These are phyloP conservation scores for Metschnikowia colocasiae DNA, from an alignment of 805 yeast species.

Conservation along the genomic window DNA sequence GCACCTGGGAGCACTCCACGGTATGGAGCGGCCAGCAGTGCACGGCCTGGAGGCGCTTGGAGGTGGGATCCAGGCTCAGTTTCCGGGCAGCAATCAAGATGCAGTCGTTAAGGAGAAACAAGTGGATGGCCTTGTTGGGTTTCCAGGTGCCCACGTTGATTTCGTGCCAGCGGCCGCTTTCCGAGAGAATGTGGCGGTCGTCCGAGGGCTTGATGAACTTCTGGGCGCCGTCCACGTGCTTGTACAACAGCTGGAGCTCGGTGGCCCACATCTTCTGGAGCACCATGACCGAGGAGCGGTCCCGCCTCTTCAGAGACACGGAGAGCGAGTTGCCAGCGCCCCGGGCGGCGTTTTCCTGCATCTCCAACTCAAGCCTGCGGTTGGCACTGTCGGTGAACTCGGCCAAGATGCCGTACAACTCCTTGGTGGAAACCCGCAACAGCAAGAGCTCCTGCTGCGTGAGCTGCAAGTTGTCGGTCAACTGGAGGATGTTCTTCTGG, in stretches of 20 bases:
- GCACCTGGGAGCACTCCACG: conserved; percentile 44
- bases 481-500: conserved; percentile 55
- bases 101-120: conserved; percentile 75
- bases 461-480: conserved; percentile 56
- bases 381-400: conserved; percentile 61
- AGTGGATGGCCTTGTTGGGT: conserved; percentile 68
- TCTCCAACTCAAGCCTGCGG: conserved; percentile 42
- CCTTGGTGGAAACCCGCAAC: conserved; percentile 57
- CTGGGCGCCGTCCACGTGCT: conserved; percentile 89
- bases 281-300: conserved; percentile 66
- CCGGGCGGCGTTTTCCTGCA: conserved; percentile 4
- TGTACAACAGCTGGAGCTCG: conserved; percentile 65
- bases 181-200: conserved; percentile 75
- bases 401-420: conserved; percentile 55
- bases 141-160: conserved; percentile 82
- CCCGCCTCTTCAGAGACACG: conserved; percentile 32
- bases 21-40: conserved; percentile 77
- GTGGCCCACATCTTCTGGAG: conserved; percentile 79
- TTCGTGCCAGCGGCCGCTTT: conserved; percentile 84
- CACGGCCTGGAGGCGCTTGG: conserved; percentile 54
- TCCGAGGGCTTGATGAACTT: conserved; percentile 69
- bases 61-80: conserved; percentile 24
- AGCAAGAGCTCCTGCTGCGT: conserved; percentile 63
- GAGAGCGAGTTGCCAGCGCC: conserved; percentile 10
- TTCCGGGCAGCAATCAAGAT: conserved; percentile 69